These are phyloP conservation scores for Trichoderma aggressivum DNA, from an alignment of 2,329 filamentous ascomycete genomes.

Conservation along the genomic window DNA sequence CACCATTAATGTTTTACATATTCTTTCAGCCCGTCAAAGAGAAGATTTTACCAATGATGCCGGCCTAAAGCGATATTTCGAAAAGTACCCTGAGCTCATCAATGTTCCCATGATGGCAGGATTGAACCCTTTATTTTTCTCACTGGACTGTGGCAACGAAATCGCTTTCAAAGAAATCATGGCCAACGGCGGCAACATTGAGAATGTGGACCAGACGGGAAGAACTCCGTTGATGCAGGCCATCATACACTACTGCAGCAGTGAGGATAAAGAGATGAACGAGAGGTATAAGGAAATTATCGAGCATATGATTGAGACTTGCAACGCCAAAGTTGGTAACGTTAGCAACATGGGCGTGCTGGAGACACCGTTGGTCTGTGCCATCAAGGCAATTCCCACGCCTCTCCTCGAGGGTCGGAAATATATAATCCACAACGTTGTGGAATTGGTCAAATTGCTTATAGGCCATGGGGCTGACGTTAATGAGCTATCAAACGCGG, in stretches of 20 bases:
- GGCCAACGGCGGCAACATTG: neutral
- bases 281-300: neutral
- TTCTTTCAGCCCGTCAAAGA: neutral
- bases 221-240: conserved; percentile 9
- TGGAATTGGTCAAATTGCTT: neutral
- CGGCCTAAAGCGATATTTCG: neutral
- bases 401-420: neutral
- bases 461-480: neutral
- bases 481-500: neutral
- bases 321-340: neutral
- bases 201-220: neutral
- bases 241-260: neutral
- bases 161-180: neutral
- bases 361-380: neutral
- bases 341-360: neutral
- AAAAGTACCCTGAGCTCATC: neutral
- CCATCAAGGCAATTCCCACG: neutral
- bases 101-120: neutral
- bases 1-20: conserved; percentile 10
- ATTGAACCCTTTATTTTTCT: neutral
- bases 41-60: neutral
- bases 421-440: neutral
- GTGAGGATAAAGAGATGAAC: neutral
- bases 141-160: neutral
- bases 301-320: neutral